These are phyloP conservation scores for Lichtheimia hyalospora DNA, from an alignment of 371 early-diverging fungal genomes.

Conservation along the genomic window DNA sequence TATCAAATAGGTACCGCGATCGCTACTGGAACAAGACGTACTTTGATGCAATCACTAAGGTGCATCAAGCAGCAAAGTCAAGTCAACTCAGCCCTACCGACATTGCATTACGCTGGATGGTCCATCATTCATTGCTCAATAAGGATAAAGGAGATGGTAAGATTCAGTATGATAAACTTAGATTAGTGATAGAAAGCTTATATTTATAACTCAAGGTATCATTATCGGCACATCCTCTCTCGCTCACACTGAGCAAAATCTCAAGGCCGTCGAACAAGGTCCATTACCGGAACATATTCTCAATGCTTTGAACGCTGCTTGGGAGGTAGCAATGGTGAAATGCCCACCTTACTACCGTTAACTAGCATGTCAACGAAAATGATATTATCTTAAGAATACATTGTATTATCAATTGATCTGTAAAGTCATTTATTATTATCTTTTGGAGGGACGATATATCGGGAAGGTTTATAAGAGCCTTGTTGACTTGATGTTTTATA, in stretches of 20 bases:
- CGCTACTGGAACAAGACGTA: constrained; percentile 62
- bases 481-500: too few species aligned
- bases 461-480: too few species aligned
- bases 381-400: too few species aligned
- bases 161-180: neutral
- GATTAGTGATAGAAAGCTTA: neutral
- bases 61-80: constrained; percentile 37
- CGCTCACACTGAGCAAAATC: constrained; percentile 46
- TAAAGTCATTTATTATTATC: too few species aligned
- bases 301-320: constrained; percentile 52
- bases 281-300: constrained; percentile 55
- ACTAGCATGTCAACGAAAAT: too few species aligned
- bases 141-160: constrained; percentile 50
- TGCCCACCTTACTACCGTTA: constrained; percentile 48
- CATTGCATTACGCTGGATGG: constrained; percentile 63
- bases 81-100: constrained; percentile 43
- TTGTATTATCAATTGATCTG: too few species aligned
- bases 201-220: constrained; percentile 31
- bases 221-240: constrained; percentile 63
- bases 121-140: constrained; percentile 59
- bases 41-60: constrained; percentile 49
- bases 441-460: too few species aligned
- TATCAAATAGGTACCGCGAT: constrained; percentile 39
- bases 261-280: constrained; percentile 49
- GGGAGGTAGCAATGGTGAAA: constrained; percentile 40